Conservation (phyloP, 1,284 basidiomycete species). For the Chondrostereum purpureum region DNA sequence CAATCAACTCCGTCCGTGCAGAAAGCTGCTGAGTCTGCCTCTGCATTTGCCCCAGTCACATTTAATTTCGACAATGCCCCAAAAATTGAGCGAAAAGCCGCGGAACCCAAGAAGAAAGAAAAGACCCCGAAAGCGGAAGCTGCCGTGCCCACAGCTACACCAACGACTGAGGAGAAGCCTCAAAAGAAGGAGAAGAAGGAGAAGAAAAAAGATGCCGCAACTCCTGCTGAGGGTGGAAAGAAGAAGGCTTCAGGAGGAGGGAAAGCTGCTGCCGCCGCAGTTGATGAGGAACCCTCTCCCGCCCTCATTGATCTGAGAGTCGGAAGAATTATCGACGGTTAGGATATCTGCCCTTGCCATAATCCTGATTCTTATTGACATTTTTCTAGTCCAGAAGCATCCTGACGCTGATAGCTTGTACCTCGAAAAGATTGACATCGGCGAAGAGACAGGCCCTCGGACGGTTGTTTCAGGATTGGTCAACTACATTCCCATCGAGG, state of each 20-base stretch:
- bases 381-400: conserved; percentile 54
- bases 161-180: conserved; percentile 33
- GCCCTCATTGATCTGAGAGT: conserved; percentile 95
- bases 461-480: conserved; percentile 95
- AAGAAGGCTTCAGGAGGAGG: conserved; percentile 26
- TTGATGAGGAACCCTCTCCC: conserved; percentile 73
- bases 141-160: conserved; percentile 21
- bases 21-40: conserved; percentile 42
- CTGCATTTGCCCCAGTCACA: conserved; percentile 54
- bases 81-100: conserved; percentile 63
- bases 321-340: conserved; percentile 84
- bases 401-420: conserved; percentile 93
- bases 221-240: conserved; percentile 18
- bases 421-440: conserved; percentile 94
- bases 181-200: conserved; percentile 44
- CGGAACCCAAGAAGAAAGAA: conserved; percentile 76
- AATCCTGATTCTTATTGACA: conserved; percentile 5
- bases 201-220: conserved; percentile 29
- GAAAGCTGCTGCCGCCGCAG: conserved; percentile 45
- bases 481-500: conserved; percentile 89
- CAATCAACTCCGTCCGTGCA: conserved; percentile 65
- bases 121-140: conserved; percentile 43
- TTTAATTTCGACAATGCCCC: conserved; percentile 79
- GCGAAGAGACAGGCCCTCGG: conserved; percentile 86
- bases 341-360: conserved; percentile 19